Conservation (phyloP, 192 early-diverging fungal species). For the Lunasporangiospora selenospora region DNA sequence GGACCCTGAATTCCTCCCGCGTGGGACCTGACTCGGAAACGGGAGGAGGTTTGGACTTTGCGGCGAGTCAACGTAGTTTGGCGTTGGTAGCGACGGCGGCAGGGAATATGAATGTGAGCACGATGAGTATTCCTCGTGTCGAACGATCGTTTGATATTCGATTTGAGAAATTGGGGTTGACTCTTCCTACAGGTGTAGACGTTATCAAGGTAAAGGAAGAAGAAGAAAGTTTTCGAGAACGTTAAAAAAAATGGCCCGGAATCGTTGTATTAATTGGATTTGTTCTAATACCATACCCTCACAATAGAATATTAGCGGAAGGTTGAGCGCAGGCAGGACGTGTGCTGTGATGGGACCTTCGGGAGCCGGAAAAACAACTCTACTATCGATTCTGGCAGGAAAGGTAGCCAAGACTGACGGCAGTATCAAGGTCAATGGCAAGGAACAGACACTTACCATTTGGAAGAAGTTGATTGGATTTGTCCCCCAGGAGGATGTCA, state of each 20-base stretch:
- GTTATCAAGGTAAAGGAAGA: slow-evolving; percentile 61
- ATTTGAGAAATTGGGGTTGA: slow-evolving; percentile 46
- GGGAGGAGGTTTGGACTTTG: slow-evolving; percentile 19
- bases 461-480: slow-evolving; percentile 72
- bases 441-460: slow-evolving; percentile 35
- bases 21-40: background rate
- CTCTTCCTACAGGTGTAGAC: slow-evolving; percentile 51
- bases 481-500: slow-evolving; percentile 73
- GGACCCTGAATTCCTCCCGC: slow-evolving; percentile 5
- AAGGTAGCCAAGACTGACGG: slow-evolving; percentile 63
- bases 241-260: too few species aligned
- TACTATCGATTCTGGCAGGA: slow-evolving; percentile 68
- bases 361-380: slow-evolving; percentile 69
- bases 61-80: slow-evolving; percentile 25
- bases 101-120: slow-evolving; percentile 39
- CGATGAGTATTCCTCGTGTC: slow-evolving; percentile 32
- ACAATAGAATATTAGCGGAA: slow-evolving; percentile 61
- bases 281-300: too few species aligned
- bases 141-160: slow-evolving; percentile 60
- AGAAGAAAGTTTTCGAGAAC: too few species aligned
- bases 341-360: slow-evolving; percentile 69
- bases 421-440: slow-evolving; percentile 48
- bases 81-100: slow-evolving; percentile 20
- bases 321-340: slow-evolving; percentile 55
- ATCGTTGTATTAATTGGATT: too few species aligned